Conservation (phyloP, 75 land plant genomes). For the Sequoia sempervirens region DNA sequence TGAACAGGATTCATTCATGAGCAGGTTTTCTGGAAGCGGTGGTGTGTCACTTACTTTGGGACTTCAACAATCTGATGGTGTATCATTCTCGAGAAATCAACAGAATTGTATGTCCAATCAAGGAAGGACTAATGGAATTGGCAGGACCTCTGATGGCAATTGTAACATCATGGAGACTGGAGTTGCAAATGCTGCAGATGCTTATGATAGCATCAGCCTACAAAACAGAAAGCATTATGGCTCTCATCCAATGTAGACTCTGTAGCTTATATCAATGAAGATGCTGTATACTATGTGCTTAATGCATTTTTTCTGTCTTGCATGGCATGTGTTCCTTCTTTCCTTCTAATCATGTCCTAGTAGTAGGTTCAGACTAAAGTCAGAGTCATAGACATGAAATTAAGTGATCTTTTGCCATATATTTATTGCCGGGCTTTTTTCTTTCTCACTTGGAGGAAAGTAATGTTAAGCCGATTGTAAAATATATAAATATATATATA, state of each 20-base stretch:
- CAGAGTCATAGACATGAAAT: not conserved
- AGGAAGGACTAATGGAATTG: conserved; percentile 29
- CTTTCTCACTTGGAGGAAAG: not conserved
- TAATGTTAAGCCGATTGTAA: not conserved
- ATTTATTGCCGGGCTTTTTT: not conserved
- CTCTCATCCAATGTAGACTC: conserved; percentile 49
- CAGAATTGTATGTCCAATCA: conserved; percentile 29
- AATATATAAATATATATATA: not conserved
- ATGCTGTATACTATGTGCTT: not conserved
- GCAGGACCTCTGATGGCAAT: conserved; percentile 21
- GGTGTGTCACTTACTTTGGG: conserved; percentile 69
- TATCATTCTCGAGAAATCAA: conserved; percentile 40
- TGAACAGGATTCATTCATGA: conserved; percentile 1
- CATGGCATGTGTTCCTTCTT: not conserved
- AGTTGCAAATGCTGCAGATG: conserved; percentile 21
- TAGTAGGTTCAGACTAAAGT: not conserved
- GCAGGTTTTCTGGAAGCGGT: conserved; percentile 27
- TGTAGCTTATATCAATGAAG: conserved; percentile 10
- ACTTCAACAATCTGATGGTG: conserved; percentile 52
- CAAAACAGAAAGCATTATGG: conserved; percentile 61
- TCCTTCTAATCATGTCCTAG: not conserved
- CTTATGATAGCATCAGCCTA: conserved; percentile 41
- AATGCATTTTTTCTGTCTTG: not conserved
- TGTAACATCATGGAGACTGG: conserved; percentile 22
- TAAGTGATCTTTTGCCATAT: not conserved